Evolutionary conservation across 208 protist species (phyloP).

Genomic region (Entamoeba moshkovskii): DNA sequence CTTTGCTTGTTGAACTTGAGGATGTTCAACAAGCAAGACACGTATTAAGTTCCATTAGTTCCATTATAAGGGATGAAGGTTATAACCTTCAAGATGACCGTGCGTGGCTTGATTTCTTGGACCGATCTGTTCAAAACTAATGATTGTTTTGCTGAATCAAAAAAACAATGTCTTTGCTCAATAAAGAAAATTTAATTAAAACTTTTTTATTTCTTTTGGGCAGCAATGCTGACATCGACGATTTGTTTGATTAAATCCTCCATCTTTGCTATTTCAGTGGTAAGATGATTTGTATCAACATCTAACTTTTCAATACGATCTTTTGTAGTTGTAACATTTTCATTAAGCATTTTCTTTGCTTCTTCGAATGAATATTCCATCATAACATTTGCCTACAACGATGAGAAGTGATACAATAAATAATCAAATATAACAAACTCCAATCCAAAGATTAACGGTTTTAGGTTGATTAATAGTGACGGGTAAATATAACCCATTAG

Average conservation of each 20-base stretch:
- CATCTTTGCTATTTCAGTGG: neutral
- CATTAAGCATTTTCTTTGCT: neutral
- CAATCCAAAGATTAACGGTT: neutral
- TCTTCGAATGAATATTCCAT: conserved; percentile 3
- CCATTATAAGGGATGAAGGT: neutral
- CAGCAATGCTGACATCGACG: neutral
- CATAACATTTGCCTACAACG: neutral
- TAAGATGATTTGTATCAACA: neutral
- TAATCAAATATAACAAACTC: neutral
- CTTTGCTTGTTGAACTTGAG: neutral
- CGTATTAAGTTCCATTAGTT: too few relatives aligned
- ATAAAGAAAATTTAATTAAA: too few relatives aligned
- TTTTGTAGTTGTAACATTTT: neutral
- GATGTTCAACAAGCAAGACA: neutral
- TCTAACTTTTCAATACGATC: neutral
- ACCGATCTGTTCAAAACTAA: too few relatives aligned
- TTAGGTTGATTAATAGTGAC: neutral
- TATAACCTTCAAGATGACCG: neutral
- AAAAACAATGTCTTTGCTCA: too few relatives aligned
- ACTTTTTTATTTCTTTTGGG: neutral
- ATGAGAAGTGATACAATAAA: neutral
- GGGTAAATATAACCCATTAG: neutral
- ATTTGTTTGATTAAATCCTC: neutral
- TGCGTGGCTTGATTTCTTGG: neutral
- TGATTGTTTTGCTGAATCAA: too few relatives aligned